These are phyloP conservation scores for Suhomyces coccinellae DNA, from an alignment of 1,139 yeast species.

Conservation along the genomic window DNA sequence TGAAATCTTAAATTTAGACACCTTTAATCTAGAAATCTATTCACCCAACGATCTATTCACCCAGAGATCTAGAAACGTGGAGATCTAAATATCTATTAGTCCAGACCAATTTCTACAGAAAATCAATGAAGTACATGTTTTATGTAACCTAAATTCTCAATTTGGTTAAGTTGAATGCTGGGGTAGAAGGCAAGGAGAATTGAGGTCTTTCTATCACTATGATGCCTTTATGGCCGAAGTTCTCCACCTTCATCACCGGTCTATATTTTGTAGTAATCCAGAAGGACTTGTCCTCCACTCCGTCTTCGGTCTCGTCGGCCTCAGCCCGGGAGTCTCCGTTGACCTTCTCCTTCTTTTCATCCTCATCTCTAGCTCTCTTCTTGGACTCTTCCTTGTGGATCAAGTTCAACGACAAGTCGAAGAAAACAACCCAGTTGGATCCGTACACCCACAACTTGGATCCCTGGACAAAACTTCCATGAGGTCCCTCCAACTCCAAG, in stretches of 20 bases:
- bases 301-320: conserved; percentile 15
- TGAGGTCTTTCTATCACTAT: conserved; percentile 78
- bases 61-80: too few relatives aligned
- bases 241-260: conserved; percentile 65
- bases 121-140: conserved; percentile 1
- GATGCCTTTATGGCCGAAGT: conserved; percentile 56
- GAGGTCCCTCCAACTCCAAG: conserved; percentile 58
- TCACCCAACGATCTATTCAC: too few relatives aligned
- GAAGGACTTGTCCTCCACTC: conserved; percentile 46
- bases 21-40: too few relatives aligned
- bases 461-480: conserved; percentile 60
- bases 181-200: conserved; percentile 58
- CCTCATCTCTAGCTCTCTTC: conserved; percentile 68
- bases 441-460: conserved; percentile 78
- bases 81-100: too few relatives aligned
- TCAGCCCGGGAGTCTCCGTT: conserved; percentile 25
- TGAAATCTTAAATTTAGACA: too few relatives aligned
- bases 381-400: conserved; percentile 32
- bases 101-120: too few relatives aligned
- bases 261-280: conserved; percentile 79
- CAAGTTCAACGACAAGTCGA: conserved; percentile 65
- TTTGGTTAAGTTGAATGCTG: conserved; percentile 77
- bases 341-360: conserved; percentile 30
- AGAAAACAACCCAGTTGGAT: conserved; percentile 75
- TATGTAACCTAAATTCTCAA: conserved; percentile 44